Percentiles rank a stretch among this genome's conserved stretches.
Conservation (phyloP, 768 basidiomycete species). For the Wakefieldia striispora region DNA sequence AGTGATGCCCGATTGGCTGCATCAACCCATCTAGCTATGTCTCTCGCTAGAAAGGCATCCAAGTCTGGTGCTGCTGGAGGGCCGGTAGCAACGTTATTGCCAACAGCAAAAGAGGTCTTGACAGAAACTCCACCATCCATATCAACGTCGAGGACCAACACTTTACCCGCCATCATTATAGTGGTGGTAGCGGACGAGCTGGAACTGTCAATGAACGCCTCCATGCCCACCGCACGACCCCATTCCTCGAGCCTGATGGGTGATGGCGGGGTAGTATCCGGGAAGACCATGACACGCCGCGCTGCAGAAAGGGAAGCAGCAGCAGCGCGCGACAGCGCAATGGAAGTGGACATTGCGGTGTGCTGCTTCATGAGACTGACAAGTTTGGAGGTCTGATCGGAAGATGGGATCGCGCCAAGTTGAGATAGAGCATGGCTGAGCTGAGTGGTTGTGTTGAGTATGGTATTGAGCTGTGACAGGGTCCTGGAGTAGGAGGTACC, state of each 20-base stretch:
- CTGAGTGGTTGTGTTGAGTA: constrained; percentile 51
- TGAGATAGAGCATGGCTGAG: constrained; percentile 51
- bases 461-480: constrained; percentile 42
- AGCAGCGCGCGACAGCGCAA: constrained; percentile 22
- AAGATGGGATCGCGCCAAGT: constrained; percentile 42
- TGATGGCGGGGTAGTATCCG: constrained; percentile 28
- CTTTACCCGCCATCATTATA: constrained; percentile 71
- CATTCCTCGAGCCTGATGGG: constrained; percentile 52
- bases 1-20: constrained; percentile 38
- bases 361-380: constrained; percentile 68
- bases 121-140: constrained; percentile 49
- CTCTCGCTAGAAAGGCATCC: constrained; percentile 59
- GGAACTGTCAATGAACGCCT: constrained; percentile 65
- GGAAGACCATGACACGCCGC: constrained; percentile 22
- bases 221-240: constrained; percentile 68
- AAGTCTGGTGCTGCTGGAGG: constrained; percentile 43
- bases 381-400: constrained; percentile 62
- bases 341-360: constrained; percentile 38
- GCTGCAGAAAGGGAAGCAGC: constrained; percentile 21
- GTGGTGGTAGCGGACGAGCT: constrained; percentile 42
- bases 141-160: constrained; percentile 77
- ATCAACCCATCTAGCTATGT: constrained; percentile 54
- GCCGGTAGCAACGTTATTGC: constrained; percentile 44
- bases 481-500: constrained; percentile 16
- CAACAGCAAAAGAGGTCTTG: constrained; percentile 72